Base-by-base conservation (phyloP, 1,284 basidiomycete genomes). In the Jaminaea rosea region DNA sequence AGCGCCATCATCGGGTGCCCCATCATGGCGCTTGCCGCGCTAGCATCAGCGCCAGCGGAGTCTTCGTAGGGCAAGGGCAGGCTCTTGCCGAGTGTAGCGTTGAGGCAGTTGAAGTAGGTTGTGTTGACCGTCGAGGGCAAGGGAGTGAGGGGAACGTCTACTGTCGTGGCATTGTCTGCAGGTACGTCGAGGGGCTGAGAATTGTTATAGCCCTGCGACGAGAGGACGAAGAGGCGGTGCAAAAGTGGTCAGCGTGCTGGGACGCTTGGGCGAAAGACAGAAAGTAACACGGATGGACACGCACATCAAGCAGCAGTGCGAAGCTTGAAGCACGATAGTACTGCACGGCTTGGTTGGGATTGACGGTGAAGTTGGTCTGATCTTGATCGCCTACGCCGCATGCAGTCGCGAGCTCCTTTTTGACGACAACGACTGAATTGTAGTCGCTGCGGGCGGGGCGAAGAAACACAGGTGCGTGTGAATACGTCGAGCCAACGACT, bases 321-420 rank as follows among this genome's bases (percentile, higher is more conserved):
- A 52, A 52, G 26, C 15, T 19, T 13, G 17, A 21, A 13, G 31
- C 50, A 28, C 50, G 44, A 26, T 52, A 52, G 44, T 52, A 52
- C 17, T 46, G 44, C 23, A 52, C 56, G 9, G 39, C 28, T 24
- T 47, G 37, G 36, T 47, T 58, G 44, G 56, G 56, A 36, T 53
- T 53, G 27, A 52, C 53, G 1, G 50, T 60, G 32, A 58, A 60
- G 31, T 60, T 50, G 28, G 45, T 17, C 11, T 39, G 36, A 27
- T 34, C 23, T 28, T 11, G 37, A 5, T 42, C 19, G 21, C 27
- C 24, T 15, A 52, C 47, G 10, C 49, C 49, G 29, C 49, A 50
- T 11, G 26, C 42, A n/a, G 49, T 10, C 3, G 26, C 34, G 3
- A 50, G 27, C 19, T 9, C 11, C 17, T 47, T 23, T n/a, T 17